Conservation (phyloP, 176 grass and related monocot genomes). For the Zoysia japonica region DNA sequence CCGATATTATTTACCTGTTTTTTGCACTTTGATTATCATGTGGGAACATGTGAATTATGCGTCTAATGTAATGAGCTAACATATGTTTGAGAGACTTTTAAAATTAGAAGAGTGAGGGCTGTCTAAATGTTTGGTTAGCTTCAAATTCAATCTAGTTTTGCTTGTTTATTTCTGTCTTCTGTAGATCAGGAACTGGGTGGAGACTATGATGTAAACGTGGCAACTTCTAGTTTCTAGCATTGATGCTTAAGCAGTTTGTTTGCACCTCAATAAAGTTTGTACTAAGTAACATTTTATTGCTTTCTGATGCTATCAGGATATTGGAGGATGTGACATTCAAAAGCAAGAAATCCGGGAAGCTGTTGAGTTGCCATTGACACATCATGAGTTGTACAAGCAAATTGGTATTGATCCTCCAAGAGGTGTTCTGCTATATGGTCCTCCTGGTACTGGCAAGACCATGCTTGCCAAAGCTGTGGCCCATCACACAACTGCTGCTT, state of each 20-base stretch:
- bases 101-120: neutral
- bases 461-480: constrained; percentile 98
- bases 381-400: constrained; percentile 97
- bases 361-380: constrained; percentile 88
- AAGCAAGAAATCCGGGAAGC: constrained; percentile 98
- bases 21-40: too few relatives aligned
- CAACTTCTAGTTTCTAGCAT: neutral
- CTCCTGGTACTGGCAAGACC: constrained; percentile 91
- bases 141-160: neutral
- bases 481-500: constrained; percentile 89
- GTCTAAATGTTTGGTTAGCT: neutral
- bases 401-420: constrained; percentile 96
- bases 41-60: neutral
- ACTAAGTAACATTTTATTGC: neutral
- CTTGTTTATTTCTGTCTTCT: neutral
- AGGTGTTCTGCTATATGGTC: constrained; percentile 93
- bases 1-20: neutral
- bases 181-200: neutral
- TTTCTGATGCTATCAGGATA: constrained; percentile 69
- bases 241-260: neutral
- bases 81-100: neutral
- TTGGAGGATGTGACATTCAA: constrained; percentile 97
- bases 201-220: neutral
- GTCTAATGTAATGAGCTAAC: neutral
- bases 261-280: neutral